Evolutionary conservation across 140 eudicot species (phyloP).

Genomic region (Ambrosia hybrid): DNA sequence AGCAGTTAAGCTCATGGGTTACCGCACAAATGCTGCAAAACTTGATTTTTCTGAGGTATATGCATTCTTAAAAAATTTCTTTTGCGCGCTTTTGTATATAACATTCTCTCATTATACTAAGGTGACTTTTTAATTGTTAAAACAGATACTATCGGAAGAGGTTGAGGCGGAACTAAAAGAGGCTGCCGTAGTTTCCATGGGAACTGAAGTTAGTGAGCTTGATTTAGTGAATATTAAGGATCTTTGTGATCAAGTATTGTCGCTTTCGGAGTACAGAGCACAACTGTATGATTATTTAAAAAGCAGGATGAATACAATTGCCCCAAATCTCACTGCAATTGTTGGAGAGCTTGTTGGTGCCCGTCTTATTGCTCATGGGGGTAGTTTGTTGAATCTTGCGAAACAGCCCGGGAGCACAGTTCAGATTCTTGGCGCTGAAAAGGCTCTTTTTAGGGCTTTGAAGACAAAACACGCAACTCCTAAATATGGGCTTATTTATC

Average conservation of each 20-base stretch:
- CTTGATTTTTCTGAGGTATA: slow-evolving; percentile 91
- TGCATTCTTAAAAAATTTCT: too few relatives aligned
- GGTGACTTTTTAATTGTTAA: background rate
- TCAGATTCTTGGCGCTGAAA: slow-evolving; percentile 96
- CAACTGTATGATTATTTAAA: slow-evolving; percentile 86
- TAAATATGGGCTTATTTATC: slow-evolving; percentile 87
- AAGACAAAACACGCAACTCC: slow-evolving; percentile 96
- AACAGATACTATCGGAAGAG: slow-evolving; percentile 75
- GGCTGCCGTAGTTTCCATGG: slow-evolving; percentile 86
- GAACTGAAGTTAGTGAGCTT: slow-evolving; percentile 95
- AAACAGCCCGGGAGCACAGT: slow-evolving; percentile 95
- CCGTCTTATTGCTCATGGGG: slow-evolving; percentile 92
- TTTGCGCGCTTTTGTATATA: too few relatives aligned
- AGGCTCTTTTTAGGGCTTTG: slow-evolving; percentile 91
- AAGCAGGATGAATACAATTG: slow-evolving; percentile 90
- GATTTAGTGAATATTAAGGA: slow-evolving; percentile 76
- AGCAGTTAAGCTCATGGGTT: slow-evolving; percentile 76
- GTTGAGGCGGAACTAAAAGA: slow-evolving; percentile 78
- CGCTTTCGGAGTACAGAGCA: slow-evolving; percentile 86
- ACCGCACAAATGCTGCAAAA: slow-evolving; percentile 81
- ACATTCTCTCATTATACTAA: background rate
- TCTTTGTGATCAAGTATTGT: slow-evolving; percentile 81
- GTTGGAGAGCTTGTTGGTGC: slow-evolving; percentile 99
- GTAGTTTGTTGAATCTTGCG: slow-evolving; percentile 86
- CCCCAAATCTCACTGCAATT: slow-evolving; percentile 93